A percentile compares a stretch with the other conserved stretches of the same genome.
Evolutionary conservation across 768 basidiomycete species (phyloP).

Genomic region (Naganishia randhawae): DNA sequence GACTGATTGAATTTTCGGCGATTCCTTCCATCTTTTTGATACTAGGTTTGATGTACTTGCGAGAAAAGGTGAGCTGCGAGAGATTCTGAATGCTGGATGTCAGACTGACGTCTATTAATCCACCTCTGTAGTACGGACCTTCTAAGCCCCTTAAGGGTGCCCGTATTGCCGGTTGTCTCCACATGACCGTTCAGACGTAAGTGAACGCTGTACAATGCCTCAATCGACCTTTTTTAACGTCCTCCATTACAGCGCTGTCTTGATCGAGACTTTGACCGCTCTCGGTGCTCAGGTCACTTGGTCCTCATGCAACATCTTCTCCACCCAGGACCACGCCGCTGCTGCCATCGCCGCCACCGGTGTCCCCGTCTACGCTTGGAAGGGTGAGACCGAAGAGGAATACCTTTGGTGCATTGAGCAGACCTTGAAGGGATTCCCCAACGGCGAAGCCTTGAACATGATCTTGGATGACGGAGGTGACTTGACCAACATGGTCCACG

Average conservation of each 20-base stretch:
- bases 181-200: conserved; percentile 60
- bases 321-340: conserved; percentile 98
- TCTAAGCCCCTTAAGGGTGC: conserved; percentile 86
- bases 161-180: conserved; percentile 93
- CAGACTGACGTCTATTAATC: conserved; percentile 30
- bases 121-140: conserved; percentile 62
- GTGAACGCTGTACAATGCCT: too few relatives aligned
- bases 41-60: conserved; percentile 87
- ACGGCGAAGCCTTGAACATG: conserved; percentile 85
- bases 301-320: conserved; percentile 99
- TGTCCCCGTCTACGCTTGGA: conserved; percentile 98
- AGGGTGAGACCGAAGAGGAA: conserved; percentile 99
- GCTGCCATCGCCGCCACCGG: conserved; percentile 97
- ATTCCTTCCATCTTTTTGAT: too few relatives aligned
- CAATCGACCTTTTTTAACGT: too few relatives aligned
- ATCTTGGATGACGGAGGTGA: conserved; percentile 99
- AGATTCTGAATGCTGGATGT: conserved; percentile 25
- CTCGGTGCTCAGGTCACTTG: conserved; percentile 97
- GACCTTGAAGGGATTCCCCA: conserved; percentile 80
- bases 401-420: conserved; percentile 98
- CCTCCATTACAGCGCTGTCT: conserved; percentile 76
- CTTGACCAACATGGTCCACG: conserved; percentile 87
- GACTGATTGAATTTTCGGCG: not conserved
- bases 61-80: conserved; percentile 63
- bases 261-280: conserved; percentile 93